Evolutionary conservation across 164 flowering plant genomes (phyloP).

Genomic region (Liquidambar formosana): DNA sequence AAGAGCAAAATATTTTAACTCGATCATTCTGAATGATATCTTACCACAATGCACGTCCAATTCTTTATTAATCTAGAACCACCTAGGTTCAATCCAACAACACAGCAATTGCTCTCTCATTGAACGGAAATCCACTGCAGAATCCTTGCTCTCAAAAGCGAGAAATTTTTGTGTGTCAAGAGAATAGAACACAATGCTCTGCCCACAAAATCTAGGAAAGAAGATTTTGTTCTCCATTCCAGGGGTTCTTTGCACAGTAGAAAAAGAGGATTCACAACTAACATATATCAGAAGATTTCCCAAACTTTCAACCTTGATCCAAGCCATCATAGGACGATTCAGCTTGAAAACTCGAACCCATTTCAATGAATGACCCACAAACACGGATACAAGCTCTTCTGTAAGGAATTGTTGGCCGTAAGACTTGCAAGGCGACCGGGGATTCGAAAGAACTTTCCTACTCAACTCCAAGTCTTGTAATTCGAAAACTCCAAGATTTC

Average conservation of each 20-base stretch:
- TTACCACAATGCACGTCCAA: too few relatives aligned
- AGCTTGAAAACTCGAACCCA: conserved; percentile 1
- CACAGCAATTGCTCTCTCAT: too few relatives aligned
- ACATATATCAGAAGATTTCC: conserved; percentile 1
- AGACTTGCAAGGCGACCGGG: too few relatives aligned
- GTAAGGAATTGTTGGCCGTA: too few relatives aligned
- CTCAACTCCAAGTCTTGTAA: too few relatives aligned
- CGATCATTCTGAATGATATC: too few relatives aligned
- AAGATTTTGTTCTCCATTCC: conserved; percentile 6
- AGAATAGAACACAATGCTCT: conserved; percentile 4
- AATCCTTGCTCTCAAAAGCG: not conserved
- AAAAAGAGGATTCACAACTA: not conserved
- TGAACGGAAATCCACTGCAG: too few relatives aligned
- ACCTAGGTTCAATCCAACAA: too few relatives aligned
- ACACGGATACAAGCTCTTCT: not conserved
- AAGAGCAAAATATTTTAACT: too few relatives aligned
- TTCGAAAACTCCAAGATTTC: too few relatives aligned
- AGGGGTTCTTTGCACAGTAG: not conserved
- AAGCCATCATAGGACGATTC: not conserved
- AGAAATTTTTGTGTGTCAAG: not conserved
- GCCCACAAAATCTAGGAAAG: conserved; percentile 1
- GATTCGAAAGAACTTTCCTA: too few relatives aligned
- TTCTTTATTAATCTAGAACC: too few relatives aligned
- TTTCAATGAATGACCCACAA: not conserved
- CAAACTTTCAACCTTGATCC: not conserved